Conservation (phyloP, 768 basidiomycete genomes). For the Xanthoconium stramineum region DNA sequence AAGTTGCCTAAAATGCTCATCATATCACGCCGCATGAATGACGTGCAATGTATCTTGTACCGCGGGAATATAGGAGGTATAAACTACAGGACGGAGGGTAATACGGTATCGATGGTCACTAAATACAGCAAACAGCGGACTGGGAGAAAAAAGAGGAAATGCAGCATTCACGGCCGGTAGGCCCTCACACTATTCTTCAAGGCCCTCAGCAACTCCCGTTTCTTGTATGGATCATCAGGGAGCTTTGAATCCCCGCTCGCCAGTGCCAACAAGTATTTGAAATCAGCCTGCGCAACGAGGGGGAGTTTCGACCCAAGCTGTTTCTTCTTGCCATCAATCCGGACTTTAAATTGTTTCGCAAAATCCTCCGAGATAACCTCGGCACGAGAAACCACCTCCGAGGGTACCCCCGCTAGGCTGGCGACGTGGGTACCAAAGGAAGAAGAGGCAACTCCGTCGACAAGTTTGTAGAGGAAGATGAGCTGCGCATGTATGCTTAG, state of each 20-base stretch:
- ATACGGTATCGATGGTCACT: background rate
- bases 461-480: slow-evolving; percentile 92
- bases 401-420: slow-evolving; percentile 88
- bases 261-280: slow-evolving; percentile 70
- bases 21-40: background rate
- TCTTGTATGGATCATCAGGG: slow-evolving; percentile 52
- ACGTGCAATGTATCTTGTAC: background rate
- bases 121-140: slow-evolving; percentile 13
- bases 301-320: slow-evolving; percentile 60
- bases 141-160: background rate
- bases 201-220: slow-evolving; percentile 49
- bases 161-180: slow-evolving; percentile 19
- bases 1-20: background rate
- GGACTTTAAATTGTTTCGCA: slow-evolving; percentile 82
- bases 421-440: slow-evolving; percentile 96
- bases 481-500: slow-evolving; percentile 45
- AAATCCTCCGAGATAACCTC: slow-evolving; percentile 85
- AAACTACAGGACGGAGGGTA: slow-evolving; percentile 4
- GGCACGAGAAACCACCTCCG: slow-evolving; percentile 82
- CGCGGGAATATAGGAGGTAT: slow-evolving; percentile 4
- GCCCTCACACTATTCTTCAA: slow-evolving; percentile 45
- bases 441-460: slow-evolving; percentile 80
- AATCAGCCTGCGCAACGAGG: slow-evolving; percentile 84
- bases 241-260: slow-evolving; percentile 51
- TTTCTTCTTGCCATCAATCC: slow-evolving; percentile 57